Conservation (phyloP, 805 yeast genomes). For the Schizosaccharomyces cryophilus region DNA sequence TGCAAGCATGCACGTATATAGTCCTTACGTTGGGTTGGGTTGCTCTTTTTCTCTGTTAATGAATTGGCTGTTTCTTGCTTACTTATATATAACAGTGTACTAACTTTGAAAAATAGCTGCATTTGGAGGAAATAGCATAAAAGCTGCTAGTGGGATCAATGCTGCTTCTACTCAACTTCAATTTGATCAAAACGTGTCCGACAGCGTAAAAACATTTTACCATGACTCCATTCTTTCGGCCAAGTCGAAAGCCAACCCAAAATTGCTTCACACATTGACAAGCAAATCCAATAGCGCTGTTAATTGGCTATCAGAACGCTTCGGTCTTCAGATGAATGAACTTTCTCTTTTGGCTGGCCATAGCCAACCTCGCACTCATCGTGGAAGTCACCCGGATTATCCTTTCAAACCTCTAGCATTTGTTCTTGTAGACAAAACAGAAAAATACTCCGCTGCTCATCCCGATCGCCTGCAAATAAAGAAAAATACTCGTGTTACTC, state of each 20-base stretch:
- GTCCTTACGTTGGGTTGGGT: too few relatives aligned
- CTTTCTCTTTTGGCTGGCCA: conserved; percentile 70
- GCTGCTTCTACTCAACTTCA: conserved; percentile 54
- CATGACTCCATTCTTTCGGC: conserved; percentile 48
- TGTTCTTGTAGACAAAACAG: conserved; percentile 25
- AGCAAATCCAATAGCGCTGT: conserved; percentile 41
- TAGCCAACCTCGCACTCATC: conserved; percentile 54
- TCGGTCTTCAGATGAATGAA: conserved; percentile 36
- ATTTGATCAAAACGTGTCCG: conserved; percentile 23
- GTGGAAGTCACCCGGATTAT: conserved; percentile 41
- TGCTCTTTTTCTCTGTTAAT: neutral
- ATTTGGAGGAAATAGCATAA: conserved; percentile 40
- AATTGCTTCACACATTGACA: conserved; percentile 34
- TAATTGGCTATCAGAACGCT: conserved; percentile 43
- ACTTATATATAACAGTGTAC: too few relatives aligned
- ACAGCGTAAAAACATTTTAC: conserved; percentile 33
- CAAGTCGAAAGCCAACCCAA: conserved; percentile 31
- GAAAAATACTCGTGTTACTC: conserved; percentile 21
- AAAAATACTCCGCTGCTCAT: conserved; percentile 20
- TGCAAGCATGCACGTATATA: too few relatives aligned
- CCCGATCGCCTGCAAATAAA: conserved; percentile 20
- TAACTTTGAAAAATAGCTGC: conserved; percentile 10
- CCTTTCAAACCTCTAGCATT: conserved; percentile 46
- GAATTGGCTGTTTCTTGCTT: neutral
- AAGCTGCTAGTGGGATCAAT: conserved; percentile 44